phyloP scores from a whole-genome alignment of 805 yeast species.

The Metschnikowia lachancei region DNA sequence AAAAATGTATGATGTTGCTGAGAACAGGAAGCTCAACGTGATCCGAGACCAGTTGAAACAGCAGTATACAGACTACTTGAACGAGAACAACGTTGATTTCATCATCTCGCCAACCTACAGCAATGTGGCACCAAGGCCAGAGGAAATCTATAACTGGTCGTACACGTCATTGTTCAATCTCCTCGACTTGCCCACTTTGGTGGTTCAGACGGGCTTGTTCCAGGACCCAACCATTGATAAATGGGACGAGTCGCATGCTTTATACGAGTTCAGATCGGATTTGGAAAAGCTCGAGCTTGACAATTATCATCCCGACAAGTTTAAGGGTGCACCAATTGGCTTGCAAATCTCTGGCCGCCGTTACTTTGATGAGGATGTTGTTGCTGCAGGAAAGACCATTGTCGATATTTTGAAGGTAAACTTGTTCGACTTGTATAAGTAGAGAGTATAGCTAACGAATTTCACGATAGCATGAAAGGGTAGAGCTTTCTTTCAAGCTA shows the following conservation, averaged over 20 bases:
- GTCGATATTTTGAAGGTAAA: slow-evolving; percentile 33
- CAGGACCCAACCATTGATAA: slow-evolving; percentile 56
- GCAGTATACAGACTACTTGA: slow-evolving; percentile 53
- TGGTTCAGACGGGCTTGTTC: slow-evolving; percentile 58
- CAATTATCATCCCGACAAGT: slow-evolving; percentile 46
- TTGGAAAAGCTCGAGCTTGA: slow-evolving; percentile 49
- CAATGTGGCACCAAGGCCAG: slow-evolving; percentile 69
- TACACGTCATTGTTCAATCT: slow-evolving; percentile 74
- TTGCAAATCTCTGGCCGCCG: slow-evolving; percentile 54
- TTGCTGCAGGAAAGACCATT: slow-evolving; percentile 45
- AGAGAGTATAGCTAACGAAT: not conserved
- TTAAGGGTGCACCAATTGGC: slow-evolving; percentile 53
- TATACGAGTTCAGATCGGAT: slow-evolving; percentile 42
- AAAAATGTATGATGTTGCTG: slow-evolving; percentile 42
- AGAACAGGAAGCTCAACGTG: slow-evolving; percentile 53
- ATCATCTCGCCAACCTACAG: slow-evolving; percentile 66
- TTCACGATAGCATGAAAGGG: not conserved
- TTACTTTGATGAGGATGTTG: slow-evolving; percentile 56
- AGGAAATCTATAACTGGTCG: slow-evolving; percentile 70
- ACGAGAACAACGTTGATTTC: slow-evolving; percentile 57
- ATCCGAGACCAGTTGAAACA: slow-evolving; percentile 59
- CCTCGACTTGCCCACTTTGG: slow-evolving; percentile 66
- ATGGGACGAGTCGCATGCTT: slow-evolving; percentile 37
- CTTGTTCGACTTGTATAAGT: slow-evolving; percentile 25
- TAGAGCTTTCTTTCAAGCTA: no score